Conservation (phyloP, 2,329 filamentous ascomycete genomes). For the Ceratocystis colombiana region DNA sequence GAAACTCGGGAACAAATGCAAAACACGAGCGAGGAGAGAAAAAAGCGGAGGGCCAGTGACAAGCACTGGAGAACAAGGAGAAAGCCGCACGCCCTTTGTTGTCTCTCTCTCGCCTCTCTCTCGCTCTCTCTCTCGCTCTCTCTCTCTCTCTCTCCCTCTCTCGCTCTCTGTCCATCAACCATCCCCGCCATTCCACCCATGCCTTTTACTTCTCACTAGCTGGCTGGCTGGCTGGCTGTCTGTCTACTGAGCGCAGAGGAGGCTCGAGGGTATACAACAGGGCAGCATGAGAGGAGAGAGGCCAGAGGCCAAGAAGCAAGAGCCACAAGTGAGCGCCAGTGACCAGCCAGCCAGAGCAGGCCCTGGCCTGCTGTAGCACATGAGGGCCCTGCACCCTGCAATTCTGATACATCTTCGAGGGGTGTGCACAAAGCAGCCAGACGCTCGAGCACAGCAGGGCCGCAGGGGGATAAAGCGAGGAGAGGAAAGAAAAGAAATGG, state of each 20-base stretch:
- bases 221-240: no score
- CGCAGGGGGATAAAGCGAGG: not conserved
- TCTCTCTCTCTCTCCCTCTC: not conserved
- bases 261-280: not conserved
- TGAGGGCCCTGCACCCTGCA: conserved; percentile 7
- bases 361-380: conserved; percentile 4
- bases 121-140: not conserved
- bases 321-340: not conserved
- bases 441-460: conserved; percentile 6
- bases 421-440: conserved; percentile 11
- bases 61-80: not conserved
- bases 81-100: not conserved
- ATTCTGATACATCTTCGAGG: conserved; percentile 7
- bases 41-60: not conserved
- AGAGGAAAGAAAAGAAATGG: not conserved
- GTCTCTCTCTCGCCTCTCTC: not conserved
- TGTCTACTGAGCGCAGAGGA: no score
- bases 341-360: not conserved
- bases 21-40: not conserved
- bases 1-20: not conserved
- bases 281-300: not conserved
- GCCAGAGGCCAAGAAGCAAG: not conserved
- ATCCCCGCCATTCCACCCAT: no score
- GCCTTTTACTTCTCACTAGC: no score
- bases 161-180: not conserved